Evolutionary conservation across 176 grass and related monocot species (phyloP).

Genomic region (Luzula sylvatica): DNA sequence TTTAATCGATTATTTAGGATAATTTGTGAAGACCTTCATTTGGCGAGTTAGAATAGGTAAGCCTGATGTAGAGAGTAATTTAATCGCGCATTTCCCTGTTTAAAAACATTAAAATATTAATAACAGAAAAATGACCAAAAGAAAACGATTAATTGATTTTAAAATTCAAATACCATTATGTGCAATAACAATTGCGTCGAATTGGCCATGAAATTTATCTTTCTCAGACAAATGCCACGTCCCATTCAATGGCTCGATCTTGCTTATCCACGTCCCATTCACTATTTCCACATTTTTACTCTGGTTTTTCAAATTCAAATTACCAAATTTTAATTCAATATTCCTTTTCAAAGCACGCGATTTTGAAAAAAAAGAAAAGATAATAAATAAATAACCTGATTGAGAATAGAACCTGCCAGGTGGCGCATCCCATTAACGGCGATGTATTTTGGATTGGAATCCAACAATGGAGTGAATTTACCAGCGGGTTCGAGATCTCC

Average conservation of each 20-base stretch:
- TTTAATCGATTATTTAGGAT: too few relatives aligned
- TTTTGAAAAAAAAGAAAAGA: not conserved
- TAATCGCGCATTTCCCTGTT: constrained; percentile 90
- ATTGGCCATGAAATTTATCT: constrained; percentile 59
- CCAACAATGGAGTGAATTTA: constrained; percentile 29
- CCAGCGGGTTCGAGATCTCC: constrained; percentile 68
- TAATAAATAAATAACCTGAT: constrained; percentile 29
- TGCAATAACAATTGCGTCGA: constrained; percentile 77
- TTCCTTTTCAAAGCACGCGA: too few relatives aligned
- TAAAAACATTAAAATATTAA: not conserved
- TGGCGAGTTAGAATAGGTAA: constrained; percentile 72
- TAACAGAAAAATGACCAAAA: constrained; percentile 10
- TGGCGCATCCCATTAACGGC: constrained; percentile 58
- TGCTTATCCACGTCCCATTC: constrained; percentile 78
- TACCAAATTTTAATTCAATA: too few relatives aligned
- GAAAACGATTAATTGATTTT: not conserved
- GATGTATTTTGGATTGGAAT: constrained; percentile 43
- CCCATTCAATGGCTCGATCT: constrained; percentile 81
- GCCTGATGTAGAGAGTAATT: constrained; percentile 73
- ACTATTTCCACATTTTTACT: constrained; percentile 47
- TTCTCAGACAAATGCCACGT: constrained; percentile 74
- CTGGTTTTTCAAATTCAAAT: constrained; percentile 33
- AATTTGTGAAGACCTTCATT: constrained; percentile 96
- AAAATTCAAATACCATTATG: constrained; percentile 81
- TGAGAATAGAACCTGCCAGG: constrained; percentile 65